Base-by-base conservation (phyloP, 768 basidiomycete species). In the Rossbeevera mucosa region DNA sequence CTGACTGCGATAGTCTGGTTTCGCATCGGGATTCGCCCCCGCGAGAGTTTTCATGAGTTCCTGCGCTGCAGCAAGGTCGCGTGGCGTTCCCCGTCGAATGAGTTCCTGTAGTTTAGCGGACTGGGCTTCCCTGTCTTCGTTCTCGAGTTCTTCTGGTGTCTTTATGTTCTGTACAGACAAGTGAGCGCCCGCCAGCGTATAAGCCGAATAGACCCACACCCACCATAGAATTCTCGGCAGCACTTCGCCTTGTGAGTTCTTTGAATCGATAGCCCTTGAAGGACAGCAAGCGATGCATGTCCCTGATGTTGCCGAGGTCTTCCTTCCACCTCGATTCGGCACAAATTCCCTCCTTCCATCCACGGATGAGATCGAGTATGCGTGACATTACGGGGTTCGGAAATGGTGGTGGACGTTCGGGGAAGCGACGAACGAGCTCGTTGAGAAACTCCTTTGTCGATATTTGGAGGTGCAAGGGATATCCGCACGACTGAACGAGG, bases 71-170 rank as follows among this genome's bases (percentile, higher is more conserved):
- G 88, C 89, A 2, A 99, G 80, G 71, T 99, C 96, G 58, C 92
- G 82, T 0, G 96, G 96, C 18, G 95, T 95, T 13, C 95, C 96
- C 50, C 96, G 76, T 43, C 96, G 83, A 53, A 99, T 97, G 33
- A 98, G 82, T 67, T 99, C 96, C 71, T 99, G 96, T n/a, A 99
- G 78, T 75, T 99, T 98, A 0, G 96, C 96, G 0, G 87, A 86
- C 66, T 99, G 95, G 0, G 95, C 96, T 54, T 85, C 86, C 12
- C 96, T 80, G 66, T 99, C 96, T 66, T 98, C 96, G 53, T 83
- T 86, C 65, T 99, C 96, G 2, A 99, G 81, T 68, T 99, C 95
- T 51, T 94, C 92, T 0, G 96, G 94, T 0, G 91, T 86, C 75
- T 97, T 98, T 25, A 99, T 75, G 58, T 86, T 91, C 90, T 94